Conservation (phyloP, 1,284 basidiomycete species). For the Fomitiporia mediterranea region DNA sequence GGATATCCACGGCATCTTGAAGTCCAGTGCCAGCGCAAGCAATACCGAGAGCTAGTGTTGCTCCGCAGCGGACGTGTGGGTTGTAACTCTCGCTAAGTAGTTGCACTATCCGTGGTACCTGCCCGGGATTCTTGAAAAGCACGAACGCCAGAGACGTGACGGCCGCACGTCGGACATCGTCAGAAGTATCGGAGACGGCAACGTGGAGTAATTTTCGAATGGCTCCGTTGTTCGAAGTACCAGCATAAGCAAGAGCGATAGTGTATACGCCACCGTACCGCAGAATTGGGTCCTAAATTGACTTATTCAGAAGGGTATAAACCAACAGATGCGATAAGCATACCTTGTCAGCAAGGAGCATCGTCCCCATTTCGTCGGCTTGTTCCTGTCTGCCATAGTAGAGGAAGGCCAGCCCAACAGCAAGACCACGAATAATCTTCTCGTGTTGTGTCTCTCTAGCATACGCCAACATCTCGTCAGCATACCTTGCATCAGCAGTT, state of each 20-base stretch:
- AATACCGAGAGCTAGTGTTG: conserved; percentile 90
- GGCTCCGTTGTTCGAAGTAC: conserved; percentile 89
- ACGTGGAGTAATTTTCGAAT: conserved; percentile 89
- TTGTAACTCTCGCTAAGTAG: conserved; percentile 96
- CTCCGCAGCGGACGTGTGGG: conserved; percentile 95
- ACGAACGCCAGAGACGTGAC: conserved; percentile 93
- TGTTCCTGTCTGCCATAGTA: conserved; percentile 89
- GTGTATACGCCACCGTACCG: conserved; percentile 97
- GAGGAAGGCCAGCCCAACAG: conserved; percentile 86
- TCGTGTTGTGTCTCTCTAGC: conserved; percentile 96
- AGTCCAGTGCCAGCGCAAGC: conserved; percentile 96
- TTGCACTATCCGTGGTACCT: conserved; percentile 93
- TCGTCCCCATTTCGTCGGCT: conserved; percentile 75
- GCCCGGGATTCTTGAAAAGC: conserved; percentile 90
- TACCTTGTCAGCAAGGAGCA: conserved; percentile 82
- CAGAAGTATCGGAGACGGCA: conserved; percentile 94
- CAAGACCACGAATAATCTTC: conserved; percentile 94
- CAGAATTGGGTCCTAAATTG: conserved; percentile 80
- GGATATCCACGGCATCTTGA: conserved; percentile 90
- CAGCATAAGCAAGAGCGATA: conserved; percentile 90
- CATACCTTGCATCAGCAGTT: conserved; percentile 70
- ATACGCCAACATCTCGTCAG: conserved; percentile 92
- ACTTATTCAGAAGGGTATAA: conserved; percentile 6
- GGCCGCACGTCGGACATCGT: conserved; percentile 91
- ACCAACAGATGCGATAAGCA: conserved; percentile 19